phyloP scores from a whole-genome alignment of 2,329 filamentous ascomycete species.

The Xylaria sp. region DNA sequence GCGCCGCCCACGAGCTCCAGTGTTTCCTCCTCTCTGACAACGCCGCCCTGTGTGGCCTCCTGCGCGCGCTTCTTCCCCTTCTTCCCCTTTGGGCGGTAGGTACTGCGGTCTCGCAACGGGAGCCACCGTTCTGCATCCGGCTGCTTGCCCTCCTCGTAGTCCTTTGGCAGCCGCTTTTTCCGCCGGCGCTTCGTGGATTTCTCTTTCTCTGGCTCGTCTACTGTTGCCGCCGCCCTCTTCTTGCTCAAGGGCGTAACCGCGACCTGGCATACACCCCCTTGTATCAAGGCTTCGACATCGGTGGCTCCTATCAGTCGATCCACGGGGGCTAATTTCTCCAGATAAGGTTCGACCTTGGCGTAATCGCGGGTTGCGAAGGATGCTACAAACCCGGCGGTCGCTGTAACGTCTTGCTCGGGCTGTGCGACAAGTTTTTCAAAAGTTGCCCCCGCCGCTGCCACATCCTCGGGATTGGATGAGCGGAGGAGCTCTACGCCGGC shows the following conservation, averaged over 20 bases:
- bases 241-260: conserved; percentile 56
- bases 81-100: conserved; percentile 89
- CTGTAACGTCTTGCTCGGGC: conserved; percentile 74
- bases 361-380: conserved; percentile 75
- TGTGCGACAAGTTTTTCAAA: conserved; percentile 78
- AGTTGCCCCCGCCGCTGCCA: conserved; percentile 77
- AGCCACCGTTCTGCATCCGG: conserved; percentile 94
- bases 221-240: conserved; percentile 61
- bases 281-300: conserved; percentile 71
- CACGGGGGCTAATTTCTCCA: conserved; percentile 69
- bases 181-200: conserved; percentile 64
- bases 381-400: conserved; percentile 86
- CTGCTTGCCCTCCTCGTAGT: conserved; percentile 80
- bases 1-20: conserved; percentile 72
- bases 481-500: conserved; percentile 85
- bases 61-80: conserved; percentile 87
- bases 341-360: conserved; percentile 64
- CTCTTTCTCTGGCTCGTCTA: conserved; percentile 52
- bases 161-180: conserved; percentile 72
- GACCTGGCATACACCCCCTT: conserved; percentile 70
- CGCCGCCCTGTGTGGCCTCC: conserved; percentile 86
- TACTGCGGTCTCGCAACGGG: conserved; percentile 87
- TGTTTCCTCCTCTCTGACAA: conserved; percentile 78
- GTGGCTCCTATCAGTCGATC: conserved; percentile 69
- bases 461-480: conserved; percentile 75